Conservation (phyloP, 2,329 filamentous ascomycete species). For the Stagonosporopsis vannaccii region DNA sequence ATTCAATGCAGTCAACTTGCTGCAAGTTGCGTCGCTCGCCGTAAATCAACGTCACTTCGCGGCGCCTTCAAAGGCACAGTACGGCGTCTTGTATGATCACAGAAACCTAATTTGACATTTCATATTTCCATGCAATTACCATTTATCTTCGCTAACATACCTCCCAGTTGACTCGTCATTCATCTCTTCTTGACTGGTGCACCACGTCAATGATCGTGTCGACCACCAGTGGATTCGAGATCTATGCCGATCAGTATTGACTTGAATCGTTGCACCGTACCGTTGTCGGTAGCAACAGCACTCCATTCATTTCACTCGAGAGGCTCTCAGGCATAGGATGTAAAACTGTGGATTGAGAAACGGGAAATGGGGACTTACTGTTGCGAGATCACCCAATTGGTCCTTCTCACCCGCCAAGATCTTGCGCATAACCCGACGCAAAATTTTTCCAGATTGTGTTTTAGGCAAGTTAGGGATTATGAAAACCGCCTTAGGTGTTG, state of each 20-base stretch:
- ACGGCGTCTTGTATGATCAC: too few species aligned
- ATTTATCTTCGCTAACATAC: too few species aligned
- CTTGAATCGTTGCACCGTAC: constrained; percentile 6
- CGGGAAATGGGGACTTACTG: constrained; percentile 68
- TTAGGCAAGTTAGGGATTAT: constrained; percentile 94
- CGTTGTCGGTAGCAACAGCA: too few species aligned
- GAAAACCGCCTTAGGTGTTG: constrained; percentile 91
- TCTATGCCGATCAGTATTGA: constrained; percentile 64
- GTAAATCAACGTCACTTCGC: too few species aligned
- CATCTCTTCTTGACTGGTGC: constrained; percentile 64
- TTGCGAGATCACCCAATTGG: constrained; percentile 90
- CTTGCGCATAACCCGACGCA: constrained; percentile 96
- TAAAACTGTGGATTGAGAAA: constrained; percentile 9
- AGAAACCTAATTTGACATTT: too few species aligned
- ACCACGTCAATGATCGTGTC: constrained; percentile 87
- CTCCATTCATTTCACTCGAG: too few species aligned
- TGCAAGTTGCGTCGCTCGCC: too few species aligned
- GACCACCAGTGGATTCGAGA: constrained; percentile 89
- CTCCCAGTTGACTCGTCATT: too few species aligned
- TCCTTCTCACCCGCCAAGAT: constrained; percentile 98
- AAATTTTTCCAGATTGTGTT: constrained; percentile 98
- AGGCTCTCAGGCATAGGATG: too few species aligned
- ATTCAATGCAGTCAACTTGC: too few species aligned
- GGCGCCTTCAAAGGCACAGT: too few species aligned
- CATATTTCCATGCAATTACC: too few species aligned